Conservation (phyloP, 495 filamentous ascomycete species). For the Aspergillus panamensis region DNA sequence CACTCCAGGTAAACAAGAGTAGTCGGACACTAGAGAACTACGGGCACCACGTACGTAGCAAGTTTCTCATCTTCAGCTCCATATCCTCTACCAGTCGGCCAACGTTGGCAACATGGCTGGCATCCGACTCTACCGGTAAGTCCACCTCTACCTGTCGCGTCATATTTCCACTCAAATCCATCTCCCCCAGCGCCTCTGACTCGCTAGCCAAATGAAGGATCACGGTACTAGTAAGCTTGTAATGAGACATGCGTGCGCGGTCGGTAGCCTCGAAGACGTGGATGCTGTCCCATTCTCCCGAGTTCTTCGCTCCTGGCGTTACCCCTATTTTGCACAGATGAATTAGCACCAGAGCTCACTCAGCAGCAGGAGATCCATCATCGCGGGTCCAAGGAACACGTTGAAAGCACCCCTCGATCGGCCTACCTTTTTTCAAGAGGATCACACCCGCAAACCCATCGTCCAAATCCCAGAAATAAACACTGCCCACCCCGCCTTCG, state of each 20-base stretch:
- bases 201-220: conserved; percentile 80
- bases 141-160: conserved; percentile 92
- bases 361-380: background rate
- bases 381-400: background rate
- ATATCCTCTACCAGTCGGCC: conserved; percentile 96
- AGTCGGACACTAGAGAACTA: background rate
- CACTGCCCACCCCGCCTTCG: conserved; percentile 89
- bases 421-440: conserved; percentile 83
- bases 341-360: background rate
- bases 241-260: conserved; percentile 84
- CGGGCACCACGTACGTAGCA: conserved; percentile 60
- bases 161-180: conserved; percentile 97
- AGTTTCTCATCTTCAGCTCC: conserved; percentile 98
- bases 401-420: background rate
- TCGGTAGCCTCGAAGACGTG: conserved; percentile 97
- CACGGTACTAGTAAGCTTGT: conserved; percentile 96
- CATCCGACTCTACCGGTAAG: conserved; percentile 82
- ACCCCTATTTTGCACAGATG: conserved; percentile 41
- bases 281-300: conserved; percentile 95
- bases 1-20: background rate
- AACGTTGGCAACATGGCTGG: conserved; percentile 92
- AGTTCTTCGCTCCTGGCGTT: conserved; percentile 63
- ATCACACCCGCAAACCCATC: conserved; percentile 98
- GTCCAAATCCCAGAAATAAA: conserved; percentile 98
- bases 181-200: conserved; percentile 70